Evolutionary conservation across 768 basidiomycete species (phyloP).

Genomic region (Hericium erinaceus): DNA sequence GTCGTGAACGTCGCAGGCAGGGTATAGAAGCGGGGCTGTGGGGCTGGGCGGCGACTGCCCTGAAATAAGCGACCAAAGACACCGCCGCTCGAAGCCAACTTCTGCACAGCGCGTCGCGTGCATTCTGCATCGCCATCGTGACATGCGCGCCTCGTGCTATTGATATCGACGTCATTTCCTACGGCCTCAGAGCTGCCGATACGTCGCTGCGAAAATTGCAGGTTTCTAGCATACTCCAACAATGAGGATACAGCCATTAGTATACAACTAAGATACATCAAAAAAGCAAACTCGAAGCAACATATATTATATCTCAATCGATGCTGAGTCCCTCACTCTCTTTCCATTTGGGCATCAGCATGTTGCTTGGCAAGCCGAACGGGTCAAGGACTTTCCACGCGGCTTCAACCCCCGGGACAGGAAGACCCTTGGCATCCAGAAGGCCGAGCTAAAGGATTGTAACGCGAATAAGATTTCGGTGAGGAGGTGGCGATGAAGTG

Average conservation of each 20-base stretch:
- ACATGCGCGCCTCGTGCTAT: neutral
- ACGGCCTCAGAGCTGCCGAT: neutral
- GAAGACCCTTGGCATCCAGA: conserved; percentile 23
- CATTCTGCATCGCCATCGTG: neutral
- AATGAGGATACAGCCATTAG: no score
- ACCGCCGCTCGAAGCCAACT: no score
- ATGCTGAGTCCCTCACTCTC: conserved; percentile 28
- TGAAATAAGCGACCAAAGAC: no score
- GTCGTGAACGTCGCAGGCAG: neutral
- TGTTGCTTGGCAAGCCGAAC: conserved; percentile 31
- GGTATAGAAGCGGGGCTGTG: neutral
- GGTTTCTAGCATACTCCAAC: no score
- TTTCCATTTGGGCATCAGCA: conserved; percentile 26
- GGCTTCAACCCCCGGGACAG: conserved; percentile 31
- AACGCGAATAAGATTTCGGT: neutral
- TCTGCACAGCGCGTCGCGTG: neutral
- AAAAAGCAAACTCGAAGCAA: neutral
- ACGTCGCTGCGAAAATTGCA: neutral
- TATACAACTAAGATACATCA: neutral
- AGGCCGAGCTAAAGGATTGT: conserved; percentile 23
- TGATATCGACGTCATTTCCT: neutral
- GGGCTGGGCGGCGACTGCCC: no score
- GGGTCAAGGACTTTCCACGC: conserved; percentile 33
- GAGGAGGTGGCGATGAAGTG: neutral
- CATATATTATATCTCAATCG: conserved; percentile 7